Conservation (phyloP, 2,329 filamentous ascomycete species). For the Madurella fahalii region DNA sequence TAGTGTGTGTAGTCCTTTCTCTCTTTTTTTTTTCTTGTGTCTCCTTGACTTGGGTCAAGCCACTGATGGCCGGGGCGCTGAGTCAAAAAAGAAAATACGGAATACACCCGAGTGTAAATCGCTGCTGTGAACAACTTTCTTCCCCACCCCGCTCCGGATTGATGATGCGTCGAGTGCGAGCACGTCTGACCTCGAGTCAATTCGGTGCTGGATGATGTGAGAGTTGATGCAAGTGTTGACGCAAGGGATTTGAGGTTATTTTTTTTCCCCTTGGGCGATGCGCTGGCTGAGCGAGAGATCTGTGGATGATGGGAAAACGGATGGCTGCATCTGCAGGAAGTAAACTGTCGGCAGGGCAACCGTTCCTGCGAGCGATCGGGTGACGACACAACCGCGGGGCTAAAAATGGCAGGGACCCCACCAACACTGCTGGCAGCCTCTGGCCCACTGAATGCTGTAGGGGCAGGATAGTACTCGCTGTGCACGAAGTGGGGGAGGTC, state of each 20-base stretch:
- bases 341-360: conserved; percentile 31
- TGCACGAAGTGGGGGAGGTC: not conserved
- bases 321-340: conserved; percentile 18
- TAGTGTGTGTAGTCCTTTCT: conserved; percentile 23
- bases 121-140: not conserved
- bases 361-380: conserved; percentile 10
- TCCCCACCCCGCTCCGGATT: conserved; percentile 12
- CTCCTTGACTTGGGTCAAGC: not conserved
- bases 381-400: conserved; percentile 24
- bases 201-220: conserved; percentile 1
- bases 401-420: conserved; percentile 15
- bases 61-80: not conserved
- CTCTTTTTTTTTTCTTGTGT: not conserved
- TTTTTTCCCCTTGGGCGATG: not conserved
- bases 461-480: not conserved
- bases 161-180: conserved; percentile 7
- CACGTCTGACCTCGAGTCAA: conserved; percentile 2
- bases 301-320: conserved; percentile 12
- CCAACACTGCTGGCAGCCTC: conserved; percentile 1
- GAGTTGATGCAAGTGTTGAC: conserved; percentile 8
- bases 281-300: conserved; percentile 4
- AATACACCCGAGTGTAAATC: not conserved
- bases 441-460: not conserved
- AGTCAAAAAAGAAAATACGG: not conserved
- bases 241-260: conserved; percentile 1